These are phyloP conservation scores for Saussurea involucrata DNA, from an alignment of 129 eudicot genomes.

Conservation along the genomic window DNA sequence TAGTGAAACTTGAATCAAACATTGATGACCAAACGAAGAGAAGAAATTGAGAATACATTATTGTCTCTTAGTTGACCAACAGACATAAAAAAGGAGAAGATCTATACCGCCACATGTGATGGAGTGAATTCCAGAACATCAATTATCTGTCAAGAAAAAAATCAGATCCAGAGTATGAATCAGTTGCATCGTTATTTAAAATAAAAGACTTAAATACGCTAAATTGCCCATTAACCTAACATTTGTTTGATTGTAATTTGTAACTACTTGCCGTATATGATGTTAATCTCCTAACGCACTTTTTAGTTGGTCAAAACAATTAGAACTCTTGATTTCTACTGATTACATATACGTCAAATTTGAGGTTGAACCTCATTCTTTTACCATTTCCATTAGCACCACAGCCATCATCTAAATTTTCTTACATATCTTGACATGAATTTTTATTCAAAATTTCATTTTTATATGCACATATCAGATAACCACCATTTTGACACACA, in stretches of 20 bases:
- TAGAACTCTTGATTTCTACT: not conserved
- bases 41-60: slow-evolving; percentile 12
- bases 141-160: slow-evolving; percentile 55
- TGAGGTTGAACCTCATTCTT: not conserved
- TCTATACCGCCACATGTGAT: slow-evolving; percentile 90
- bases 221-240: not conserved
- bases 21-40: not conserved
- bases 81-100: slow-evolving; percentile 3
- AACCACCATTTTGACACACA: not conserved
- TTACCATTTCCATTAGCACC: not conserved
- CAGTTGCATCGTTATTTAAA: not conserved
- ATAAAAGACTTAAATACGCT: not conserved
- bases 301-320: not conserved
- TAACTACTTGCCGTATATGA: not conserved
- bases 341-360: not conserved
- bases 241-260: not conserved
- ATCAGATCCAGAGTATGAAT: slow-evolving; percentile 15
- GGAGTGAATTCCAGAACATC: slow-evolving; percentile 93
- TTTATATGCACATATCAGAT: not conserved
- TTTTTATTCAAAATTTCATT: not conserved
- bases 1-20: not conserved
- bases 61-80: not conserved
- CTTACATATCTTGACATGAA: not conserved
- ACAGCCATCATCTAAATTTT: not conserved
- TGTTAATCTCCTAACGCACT: not conserved